Conservation (phyloP, 352 stramenopile genomes). For the Thalassiosira mediterranea region DNA sequence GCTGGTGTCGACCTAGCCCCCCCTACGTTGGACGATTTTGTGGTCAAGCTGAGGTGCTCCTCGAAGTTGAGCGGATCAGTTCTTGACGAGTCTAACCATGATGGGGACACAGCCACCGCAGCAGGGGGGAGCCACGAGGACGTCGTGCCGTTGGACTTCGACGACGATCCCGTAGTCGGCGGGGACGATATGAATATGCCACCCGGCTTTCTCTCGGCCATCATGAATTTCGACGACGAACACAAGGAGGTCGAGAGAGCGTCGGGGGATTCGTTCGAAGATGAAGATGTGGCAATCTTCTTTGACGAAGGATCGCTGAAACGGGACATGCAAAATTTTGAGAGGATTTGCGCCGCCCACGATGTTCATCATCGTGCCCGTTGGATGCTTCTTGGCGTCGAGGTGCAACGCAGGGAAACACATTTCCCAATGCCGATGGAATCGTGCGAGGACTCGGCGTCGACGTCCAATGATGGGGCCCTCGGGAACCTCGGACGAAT, state of each 20-base stretch:
- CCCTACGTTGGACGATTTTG: not conserved
- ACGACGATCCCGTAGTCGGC: not conserved
- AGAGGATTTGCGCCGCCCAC: no score
- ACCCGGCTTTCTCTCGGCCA: slow-evolving; percentile 2
- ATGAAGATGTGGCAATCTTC: not conserved
- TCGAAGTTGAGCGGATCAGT: not conserved
- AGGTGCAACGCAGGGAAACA: no score
- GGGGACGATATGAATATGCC: not conserved
- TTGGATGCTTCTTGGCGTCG: no score
- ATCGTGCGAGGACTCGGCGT: no score
- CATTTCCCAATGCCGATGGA: no score
- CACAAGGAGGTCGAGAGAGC: no score
- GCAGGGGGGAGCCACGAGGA: not conserved
- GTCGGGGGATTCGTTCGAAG: not conserved
- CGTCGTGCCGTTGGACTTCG: slow-evolving; percentile 10
- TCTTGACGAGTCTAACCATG: not conserved
- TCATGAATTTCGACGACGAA: slow-evolving; percentile 7
- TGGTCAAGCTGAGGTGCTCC: slow-evolving; percentile 1
- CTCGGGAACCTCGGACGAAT: not conserved
- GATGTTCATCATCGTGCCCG: no score
- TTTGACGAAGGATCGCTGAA: no score
- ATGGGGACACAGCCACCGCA: not conserved
- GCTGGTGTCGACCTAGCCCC: no score
- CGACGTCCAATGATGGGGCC: no score
- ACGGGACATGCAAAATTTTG: no score